phyloP scores from a whole-genome alignment of 441 rosid species.

The Rhodomyrtus psidioides region DNA sequence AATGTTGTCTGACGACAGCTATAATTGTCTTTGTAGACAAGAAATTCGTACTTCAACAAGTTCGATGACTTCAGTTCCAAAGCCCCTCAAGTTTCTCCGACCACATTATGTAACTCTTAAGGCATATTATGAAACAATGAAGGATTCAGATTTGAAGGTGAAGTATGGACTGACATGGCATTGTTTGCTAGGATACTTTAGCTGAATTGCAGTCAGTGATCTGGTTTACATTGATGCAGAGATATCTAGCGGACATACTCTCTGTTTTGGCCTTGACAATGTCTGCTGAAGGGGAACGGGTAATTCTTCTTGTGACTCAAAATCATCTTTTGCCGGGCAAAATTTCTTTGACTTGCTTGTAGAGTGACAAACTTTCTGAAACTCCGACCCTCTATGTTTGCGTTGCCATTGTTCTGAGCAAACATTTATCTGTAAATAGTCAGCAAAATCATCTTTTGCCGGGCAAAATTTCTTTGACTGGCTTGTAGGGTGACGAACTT shows the following conservation, averaged over 20 bases:
- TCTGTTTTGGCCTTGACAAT: conserved; percentile 93
- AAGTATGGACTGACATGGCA: neutral
- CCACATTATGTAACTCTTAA: conserved; percentile 91
- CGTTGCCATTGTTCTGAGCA: neutral
- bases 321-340: neutral
- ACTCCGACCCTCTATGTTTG: neutral
- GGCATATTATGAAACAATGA: conserved; percentile 54
- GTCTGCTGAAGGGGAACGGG: conserved; percentile 98
- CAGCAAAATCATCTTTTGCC: neutral
- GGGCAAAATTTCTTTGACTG: no score
- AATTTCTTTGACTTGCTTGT: neutral
- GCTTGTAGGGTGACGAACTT: no score
- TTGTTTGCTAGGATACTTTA: neutral
- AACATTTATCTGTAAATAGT: neutral
- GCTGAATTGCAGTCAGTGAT: neutral
- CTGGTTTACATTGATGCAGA: conserved; percentile 42
- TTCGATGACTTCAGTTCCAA: conserved; percentile 96
- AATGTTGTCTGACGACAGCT: neutral
- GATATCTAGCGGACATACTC: conserved; percentile 76
- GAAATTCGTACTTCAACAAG: conserved; percentile 84
- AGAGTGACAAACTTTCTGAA: neutral
- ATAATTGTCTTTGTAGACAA: conserved; percentile 39
- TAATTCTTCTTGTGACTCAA: conserved; percentile 18
- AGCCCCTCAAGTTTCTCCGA: conserved; percentile 95
- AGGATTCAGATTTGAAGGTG: conserved; percentile 67